A percentile compares a stretch with the other conserved stretches of the same genome.
Evolutionary conservation across 164 flowering plant species (phyloP).

Genomic region (Warburgia ugandensis): DNA sequence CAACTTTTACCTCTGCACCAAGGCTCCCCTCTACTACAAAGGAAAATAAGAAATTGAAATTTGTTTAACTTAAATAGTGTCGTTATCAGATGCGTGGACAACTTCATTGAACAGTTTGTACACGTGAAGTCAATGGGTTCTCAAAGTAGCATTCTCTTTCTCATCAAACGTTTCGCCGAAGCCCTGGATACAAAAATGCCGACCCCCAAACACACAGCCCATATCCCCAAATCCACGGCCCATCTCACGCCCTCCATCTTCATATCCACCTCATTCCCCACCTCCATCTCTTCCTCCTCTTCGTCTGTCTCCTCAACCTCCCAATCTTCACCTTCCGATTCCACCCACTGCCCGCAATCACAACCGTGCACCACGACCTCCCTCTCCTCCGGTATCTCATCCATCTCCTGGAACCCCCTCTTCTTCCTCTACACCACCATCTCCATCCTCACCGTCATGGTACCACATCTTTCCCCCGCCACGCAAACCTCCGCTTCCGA

Average conservation of each 20-base stretch:
- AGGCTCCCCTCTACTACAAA: no score
- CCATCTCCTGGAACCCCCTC: constrained; percentile 23
- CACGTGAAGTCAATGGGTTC: no score
- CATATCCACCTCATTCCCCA: background rate
- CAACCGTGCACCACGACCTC: constrained; percentile 26
- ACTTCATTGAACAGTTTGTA: no score
- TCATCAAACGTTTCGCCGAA: constrained; percentile 36
- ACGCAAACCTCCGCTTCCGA: constrained; percentile 41
- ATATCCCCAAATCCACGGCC: constrained; percentile 76
- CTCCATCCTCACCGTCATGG: constrained; percentile 37
- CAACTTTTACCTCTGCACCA: no score
- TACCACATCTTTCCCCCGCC: constrained; percentile 38
- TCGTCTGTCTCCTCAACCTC: no score
- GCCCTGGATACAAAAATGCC: constrained; percentile 61
- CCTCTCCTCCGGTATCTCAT: constrained; percentile 69
- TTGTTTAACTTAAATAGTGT: no score
- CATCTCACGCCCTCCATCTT: constrained; percentile 49
- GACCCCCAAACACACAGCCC: constrained; percentile 69
- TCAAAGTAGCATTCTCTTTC: constrained; percentile 12
- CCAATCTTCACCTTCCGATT: constrained; percentile 1
- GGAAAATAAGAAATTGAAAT: no score
- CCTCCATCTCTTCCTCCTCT: constrained; percentile 1
- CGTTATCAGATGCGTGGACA: no score
- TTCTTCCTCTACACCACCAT: constrained; percentile 27
- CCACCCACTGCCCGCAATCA: constrained; percentile 13